phyloP scores from a whole-genome alignment of 805 yeast genomes.

The Sugiyamaella chiloensis region DNA sequence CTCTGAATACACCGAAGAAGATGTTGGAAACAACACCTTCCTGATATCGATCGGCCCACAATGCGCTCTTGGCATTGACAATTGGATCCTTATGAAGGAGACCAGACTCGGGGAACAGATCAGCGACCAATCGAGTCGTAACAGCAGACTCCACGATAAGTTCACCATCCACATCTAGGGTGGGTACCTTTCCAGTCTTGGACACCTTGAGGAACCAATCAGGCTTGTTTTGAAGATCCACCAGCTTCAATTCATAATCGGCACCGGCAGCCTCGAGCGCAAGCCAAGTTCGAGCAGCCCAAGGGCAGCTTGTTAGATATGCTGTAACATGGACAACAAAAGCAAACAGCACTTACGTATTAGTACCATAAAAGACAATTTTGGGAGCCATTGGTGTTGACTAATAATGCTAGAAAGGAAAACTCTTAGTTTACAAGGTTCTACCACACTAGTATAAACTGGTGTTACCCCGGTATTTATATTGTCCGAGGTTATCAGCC shows the following conservation, averaged over 20 bases:
- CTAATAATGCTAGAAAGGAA: too few species aligned
- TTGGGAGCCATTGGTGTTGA: conserved; percentile 5
- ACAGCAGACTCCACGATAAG: conserved; percentile 25
- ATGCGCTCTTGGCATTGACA: conserved; percentile 21
- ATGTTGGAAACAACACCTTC: conserved; percentile 12
- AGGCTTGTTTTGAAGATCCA: conserved; percentile 30
- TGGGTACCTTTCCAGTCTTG: conserved; percentile 31
- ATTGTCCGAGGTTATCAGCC: too few species aligned
- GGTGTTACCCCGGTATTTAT: too few species aligned
- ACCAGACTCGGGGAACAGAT: conserved; percentile 25
- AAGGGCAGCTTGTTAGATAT: conserved; percentile 30
- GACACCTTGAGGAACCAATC: conserved; percentile 30
- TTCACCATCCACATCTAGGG: conserved; percentile 26
- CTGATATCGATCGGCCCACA: conserved; percentile 26
- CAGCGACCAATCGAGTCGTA: conserved; percentile 29
- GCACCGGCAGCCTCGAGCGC: conserved; percentile 28
- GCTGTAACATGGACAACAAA: too few species aligned
- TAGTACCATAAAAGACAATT: conserved; percentile 3
- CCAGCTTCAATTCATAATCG: conserved; percentile 27
- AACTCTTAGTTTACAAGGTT: too few species aligned
- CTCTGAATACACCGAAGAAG: conserved; percentile 14
- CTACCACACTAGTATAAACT: too few species aligned
- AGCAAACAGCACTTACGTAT: conserved; percentile 8
- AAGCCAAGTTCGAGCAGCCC: conserved; percentile 32
- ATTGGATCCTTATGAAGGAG: conserved; percentile 20